Evolutionary conservation across 139 green algal species (phyloP).

Genomic region (Nannochloris sp.): DNA sequence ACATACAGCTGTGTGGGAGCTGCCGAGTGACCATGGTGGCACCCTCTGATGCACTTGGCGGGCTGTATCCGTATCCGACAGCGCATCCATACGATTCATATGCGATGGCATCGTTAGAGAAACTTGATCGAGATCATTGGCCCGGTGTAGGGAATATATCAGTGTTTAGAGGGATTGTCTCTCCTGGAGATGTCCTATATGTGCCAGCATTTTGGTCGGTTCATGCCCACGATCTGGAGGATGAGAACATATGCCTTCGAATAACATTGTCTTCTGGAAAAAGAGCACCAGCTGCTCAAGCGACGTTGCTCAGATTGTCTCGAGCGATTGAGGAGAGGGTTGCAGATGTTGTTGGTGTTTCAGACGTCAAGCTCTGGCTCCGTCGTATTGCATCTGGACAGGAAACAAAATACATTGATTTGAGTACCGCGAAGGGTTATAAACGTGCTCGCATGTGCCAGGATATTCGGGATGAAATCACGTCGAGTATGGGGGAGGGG

Average conservation of each 20-base stretch:
- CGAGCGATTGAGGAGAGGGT: constrained; percentile 39
- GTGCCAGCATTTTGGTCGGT: constrained; percentile 53
- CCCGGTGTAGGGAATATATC: constrained; percentile 20
- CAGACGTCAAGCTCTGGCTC: constrained; percentile 42
- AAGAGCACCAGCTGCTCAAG: constrained; percentile 3
- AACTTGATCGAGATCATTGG: constrained; percentile 32
- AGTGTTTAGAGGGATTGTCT: constrained; percentile 30
- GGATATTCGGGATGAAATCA: constrained; percentile 38
- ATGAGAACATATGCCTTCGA: constrained; percentile 13
- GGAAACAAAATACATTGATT: constrained; percentile 42
- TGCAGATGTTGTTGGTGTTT: constrained; percentile 25
- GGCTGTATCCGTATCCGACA: constrained; percentile 64
- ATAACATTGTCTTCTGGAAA: constrained; percentile 16
- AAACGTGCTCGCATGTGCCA: constrained; percentile 36
- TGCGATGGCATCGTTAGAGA: constrained; percentile 57
- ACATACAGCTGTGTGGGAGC: constrained; percentile 47
- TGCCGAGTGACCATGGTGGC: constrained; percentile 52
- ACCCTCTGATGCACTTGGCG: constrained; percentile 35
- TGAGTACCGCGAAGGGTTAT: constrained; percentile 48
- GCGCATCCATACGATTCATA: constrained; percentile 67
- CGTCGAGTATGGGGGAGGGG: constrained; percentile 21
- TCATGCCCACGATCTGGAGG: constrained; percentile 40
- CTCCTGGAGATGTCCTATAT: constrained; percentile 48
- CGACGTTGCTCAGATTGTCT: constrained; percentile 32
- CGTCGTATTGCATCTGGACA: constrained; percentile 35